Evolutionary conservation across 192 early-diverging fungal species (phyloP), one percentile per base, ranked within the genome.

Genomic region (Irineochytrium annulatum): DNA sequence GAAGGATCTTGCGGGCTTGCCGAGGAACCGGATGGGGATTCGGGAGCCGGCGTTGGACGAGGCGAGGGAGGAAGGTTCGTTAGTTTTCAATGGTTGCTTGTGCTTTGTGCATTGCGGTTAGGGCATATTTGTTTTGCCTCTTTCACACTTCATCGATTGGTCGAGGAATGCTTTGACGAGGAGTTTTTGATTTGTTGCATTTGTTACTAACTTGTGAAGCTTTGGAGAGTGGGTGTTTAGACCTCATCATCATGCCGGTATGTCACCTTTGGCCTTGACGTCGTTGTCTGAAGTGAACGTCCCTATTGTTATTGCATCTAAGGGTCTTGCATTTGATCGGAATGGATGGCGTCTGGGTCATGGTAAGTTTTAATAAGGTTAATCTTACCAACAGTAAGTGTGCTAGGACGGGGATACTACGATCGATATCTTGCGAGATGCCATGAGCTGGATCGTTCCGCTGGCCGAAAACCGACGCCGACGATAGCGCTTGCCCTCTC

Each of bases 11-110:
- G 30, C 29, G 13, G 22, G 17, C n/a, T 48, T 65, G 8, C 63
- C 63, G 5, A 5, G 57, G 43, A 65, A 65, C 31, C 26, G 34
- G 43, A 65, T 65, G 63, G 63, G 63, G 5, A 65, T 65, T 31
- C 26, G 26, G 14, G 63, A 65, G 20, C 63, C 63, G 5, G 31
- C 22, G 43, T 34, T 65, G 30, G 20, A 22, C 32, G 63, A 65
- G 35, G 20, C 24, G n/a, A 54, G 63, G 41, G 55, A 58, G 33
- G 34, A 31, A 14, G 46, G 46, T 49, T 22, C 13, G 46, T 8
- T 22, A n/a, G n/a, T n/a, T n/a, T n/a, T n/a, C n/a, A n/a, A n/a
- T n/a, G n/a, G n/a, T n/a, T n/a, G n/a, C n/a, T n/a, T n/a, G n/a
- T n/a, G n/a, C n/a, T n/a, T n/a, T n/a, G n/a, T n/a, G n/a, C n/a